phyloP scores from a whole-genome alignment of 805 yeast species.

The Zygotorulaspora danielsina region DNA sequence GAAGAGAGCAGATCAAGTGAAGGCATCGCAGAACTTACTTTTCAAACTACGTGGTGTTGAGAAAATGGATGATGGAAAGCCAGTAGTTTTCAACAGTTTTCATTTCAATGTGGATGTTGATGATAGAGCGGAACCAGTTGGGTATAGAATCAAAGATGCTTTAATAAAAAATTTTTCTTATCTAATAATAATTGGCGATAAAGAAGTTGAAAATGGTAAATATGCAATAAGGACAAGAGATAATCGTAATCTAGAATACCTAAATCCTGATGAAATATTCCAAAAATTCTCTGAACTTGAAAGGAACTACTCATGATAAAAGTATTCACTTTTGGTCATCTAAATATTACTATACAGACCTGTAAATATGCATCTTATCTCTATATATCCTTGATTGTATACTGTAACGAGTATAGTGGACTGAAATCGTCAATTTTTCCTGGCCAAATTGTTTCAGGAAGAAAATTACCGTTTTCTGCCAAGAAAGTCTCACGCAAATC shows the following conservation, averaged over 20 bases:
- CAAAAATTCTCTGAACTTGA: slow-evolving; percentile 54
- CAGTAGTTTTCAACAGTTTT: slow-evolving; percentile 54
- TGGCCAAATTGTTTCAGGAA: slow-evolving; percentile 55
- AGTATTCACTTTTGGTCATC: background rate
- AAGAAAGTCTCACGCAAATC: slow-evolving; percentile 43
- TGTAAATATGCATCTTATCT: slow-evolving; percentile 12
- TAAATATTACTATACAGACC: background rate
- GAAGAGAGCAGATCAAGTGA: slow-evolving; percentile 42
- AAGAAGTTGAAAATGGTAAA: slow-evolving; percentile 58
- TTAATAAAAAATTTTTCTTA: slow-evolving; percentile 68
- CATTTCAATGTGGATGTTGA: slow-evolving; percentile 76
- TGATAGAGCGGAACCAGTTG: slow-evolving; percentile 69
- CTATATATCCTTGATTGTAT: slow-evolving; percentile 19
- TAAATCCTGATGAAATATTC: slow-evolving; percentile 50
- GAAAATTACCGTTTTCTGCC: slow-evolving; percentile 46
- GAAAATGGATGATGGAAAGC: slow-evolving; percentile 30
- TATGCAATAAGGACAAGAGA: slow-evolving; percentile 62
- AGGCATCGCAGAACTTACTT: slow-evolving; percentile 49
- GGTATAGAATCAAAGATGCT: slow-evolving; percentile 77
- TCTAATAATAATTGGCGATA: slow-evolving; percentile 82
- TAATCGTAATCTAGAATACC: slow-evolving; percentile 41
- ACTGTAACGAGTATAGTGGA: slow-evolving; percentile 29
- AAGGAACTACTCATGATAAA: slow-evolving; percentile 38
- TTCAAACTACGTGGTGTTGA: slow-evolving; percentile 45
- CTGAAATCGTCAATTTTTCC: slow-evolving; percentile 37